phyloP scores from a whole-genome alignment of 371 early-diverging fungal genomes.

The Zopfochytrium polystomum region DNA sequence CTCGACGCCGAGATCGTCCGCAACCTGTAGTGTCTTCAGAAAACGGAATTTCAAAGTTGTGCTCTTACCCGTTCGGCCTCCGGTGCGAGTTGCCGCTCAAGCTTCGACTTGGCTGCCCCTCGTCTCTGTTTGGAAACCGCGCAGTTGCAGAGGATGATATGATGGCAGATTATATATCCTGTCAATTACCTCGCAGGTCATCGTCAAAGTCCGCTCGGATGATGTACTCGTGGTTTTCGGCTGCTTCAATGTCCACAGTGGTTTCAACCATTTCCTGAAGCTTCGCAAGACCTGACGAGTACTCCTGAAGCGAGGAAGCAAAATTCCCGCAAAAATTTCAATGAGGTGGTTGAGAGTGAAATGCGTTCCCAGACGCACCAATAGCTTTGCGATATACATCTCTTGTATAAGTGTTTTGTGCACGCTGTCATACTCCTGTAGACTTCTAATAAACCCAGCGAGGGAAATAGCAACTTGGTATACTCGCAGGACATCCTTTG shows the following conservation, averaged over 20 bases:
- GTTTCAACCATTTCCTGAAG: slow-evolving; percentile 79
- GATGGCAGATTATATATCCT: neutral
- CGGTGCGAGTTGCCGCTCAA: slow-evolving; percentile 54
- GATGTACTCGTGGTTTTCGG: slow-evolving; percentile 84
- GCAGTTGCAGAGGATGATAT: neutral
- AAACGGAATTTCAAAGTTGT: neutral
- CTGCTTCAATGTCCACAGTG: slow-evolving; percentile 84
- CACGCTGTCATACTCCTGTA: slow-evolving; percentile 52
- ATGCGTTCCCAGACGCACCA: no score
- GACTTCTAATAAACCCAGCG: slow-evolving; percentile 60
- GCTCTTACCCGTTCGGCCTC: slow-evolving; percentile 58
- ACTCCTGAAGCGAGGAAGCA: slow-evolving; percentile 33
- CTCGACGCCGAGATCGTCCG: slow-evolving; percentile 68
- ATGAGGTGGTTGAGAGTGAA: neutral
- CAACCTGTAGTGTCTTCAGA: slow-evolving; percentile 39
- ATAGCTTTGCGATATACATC: slow-evolving; percentile 49
- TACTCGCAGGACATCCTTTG: slow-evolving; percentile 77
- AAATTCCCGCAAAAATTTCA: slow-evolving; percentile 1
- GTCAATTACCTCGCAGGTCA: slow-evolving; percentile 60
- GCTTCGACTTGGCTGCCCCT: slow-evolving; percentile 58
- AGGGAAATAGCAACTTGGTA: slow-evolving; percentile 84
- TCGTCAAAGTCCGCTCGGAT: slow-evolving; percentile 82
- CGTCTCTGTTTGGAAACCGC: slow-evolving; percentile 49
- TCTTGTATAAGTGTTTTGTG: slow-evolving; percentile 48
- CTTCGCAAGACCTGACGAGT: slow-evolving; percentile 55